Conservation (phyloP, 202 grass and related monocot species). For the Schoenoplectus tabernaemontani region DNA sequence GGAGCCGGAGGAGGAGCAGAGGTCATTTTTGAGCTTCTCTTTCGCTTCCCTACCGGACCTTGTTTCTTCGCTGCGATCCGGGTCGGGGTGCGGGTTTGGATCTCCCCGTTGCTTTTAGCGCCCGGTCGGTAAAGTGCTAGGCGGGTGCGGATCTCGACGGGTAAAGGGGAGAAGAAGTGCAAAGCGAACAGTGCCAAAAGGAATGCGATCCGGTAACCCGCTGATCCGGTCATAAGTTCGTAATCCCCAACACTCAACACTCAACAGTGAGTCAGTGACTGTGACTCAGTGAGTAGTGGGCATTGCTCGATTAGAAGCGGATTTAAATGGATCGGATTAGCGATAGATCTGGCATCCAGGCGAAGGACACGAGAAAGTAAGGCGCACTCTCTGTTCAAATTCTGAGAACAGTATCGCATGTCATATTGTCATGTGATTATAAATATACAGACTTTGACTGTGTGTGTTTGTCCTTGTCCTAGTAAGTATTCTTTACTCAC, state of each 20-base stretch:
- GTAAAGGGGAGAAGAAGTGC: neutral
- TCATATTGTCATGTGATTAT: no score
- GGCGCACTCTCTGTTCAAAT: neutral
- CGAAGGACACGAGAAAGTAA: neutral
- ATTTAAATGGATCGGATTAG: neutral
- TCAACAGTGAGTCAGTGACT: no score
- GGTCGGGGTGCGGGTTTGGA: neutral
- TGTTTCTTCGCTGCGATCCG: neutral
- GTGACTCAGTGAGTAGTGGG: no score
- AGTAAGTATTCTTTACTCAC: no score
- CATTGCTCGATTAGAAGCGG: neutral
- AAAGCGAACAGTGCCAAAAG: neutral
- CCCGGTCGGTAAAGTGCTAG: neutral
- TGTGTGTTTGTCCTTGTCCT: no score
- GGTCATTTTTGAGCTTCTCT: constrained; percentile 12
- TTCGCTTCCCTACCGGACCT: neutral
- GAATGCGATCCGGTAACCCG: constrained; percentile 8
- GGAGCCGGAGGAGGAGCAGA: constrained; percentile 22
- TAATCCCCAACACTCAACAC: neutral
- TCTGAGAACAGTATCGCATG: no score
- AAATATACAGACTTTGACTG: no score
- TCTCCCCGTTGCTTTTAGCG: neutral
- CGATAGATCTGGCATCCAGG: neutral
- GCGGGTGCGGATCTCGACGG: neutral
- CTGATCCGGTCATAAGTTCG: neutral